Evolutionary conservation across 2,329 filamentous ascomycete genomes (phyloP), one percentile per base, ranked within the genome.

Genomic region (Aureobasidium sp.): DNA sequence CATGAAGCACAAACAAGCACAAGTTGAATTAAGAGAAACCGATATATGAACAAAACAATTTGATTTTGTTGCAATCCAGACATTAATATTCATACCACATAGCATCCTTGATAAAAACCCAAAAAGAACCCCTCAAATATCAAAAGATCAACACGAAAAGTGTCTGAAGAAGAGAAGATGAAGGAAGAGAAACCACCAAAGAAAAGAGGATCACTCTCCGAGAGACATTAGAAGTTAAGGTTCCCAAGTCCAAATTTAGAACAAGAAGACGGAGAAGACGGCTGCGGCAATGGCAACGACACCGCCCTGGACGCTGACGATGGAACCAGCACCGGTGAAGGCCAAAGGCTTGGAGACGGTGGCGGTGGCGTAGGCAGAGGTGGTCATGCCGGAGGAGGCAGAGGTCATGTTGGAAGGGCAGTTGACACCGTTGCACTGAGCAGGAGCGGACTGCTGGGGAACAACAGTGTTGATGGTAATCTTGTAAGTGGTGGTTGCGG

Each of bases 301-400:
- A 41, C 60, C 60, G 8, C 48, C 51, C 39, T 62, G 49, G 41
- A 62, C 41, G 51, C 51, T 29, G 51, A 31, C 15, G n/a, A 59
- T 17, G 9, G 56, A 59, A 34, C 36, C 60, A 41, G 51, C 49
- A 22, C 60, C 60, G 9, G 60, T 62, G 60, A 29, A 62, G 7
- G 41, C 42, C 17, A 27, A 17, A 17, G 51, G 49, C 56, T 59
- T n/a, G 15, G 48, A 55, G 2, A 12, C 20, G 6, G 39, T 56
- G 39, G 60, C 49, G 11, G 49, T 55, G 49, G 41, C 56, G 36
- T 27, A 29, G 44, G 44, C 34, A 9, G 42, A 49, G 25, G 44
- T 49, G 56, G 41, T 25, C 53, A 47, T 57, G 53, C 53, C 41
- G 51, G 37, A 51, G n/a, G 48, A 49, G n/a, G 48, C 48, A 51